phyloP scores from a whole-genome alignment of 495 filamentous ascomycete genomes.

The Niebla homalea region DNA sequence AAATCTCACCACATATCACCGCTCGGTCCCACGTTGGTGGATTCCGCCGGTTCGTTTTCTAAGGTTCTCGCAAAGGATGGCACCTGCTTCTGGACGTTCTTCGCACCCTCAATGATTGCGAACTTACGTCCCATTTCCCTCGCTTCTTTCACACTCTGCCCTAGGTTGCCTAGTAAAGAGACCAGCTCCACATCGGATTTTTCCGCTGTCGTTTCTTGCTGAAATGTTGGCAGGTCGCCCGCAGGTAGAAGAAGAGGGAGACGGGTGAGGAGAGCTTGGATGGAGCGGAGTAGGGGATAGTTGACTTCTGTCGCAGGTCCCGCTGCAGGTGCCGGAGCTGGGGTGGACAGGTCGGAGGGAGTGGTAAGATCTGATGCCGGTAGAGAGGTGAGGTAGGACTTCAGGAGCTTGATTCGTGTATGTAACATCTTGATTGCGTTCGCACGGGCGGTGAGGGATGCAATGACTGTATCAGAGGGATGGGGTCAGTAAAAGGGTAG shows the following conservation, averaged over 20 bases:
- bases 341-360: constrained; percentile 14
- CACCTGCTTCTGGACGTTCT: constrained; percentile 1
- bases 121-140: constrained; percentile 63
- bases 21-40: too few species aligned
- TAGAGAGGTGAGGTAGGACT: constrained; percentile 62
- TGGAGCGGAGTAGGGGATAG: constrained; percentile 49
- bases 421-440: constrained; percentile 91
- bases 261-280: constrained; percentile 50
- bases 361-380: constrained; percentile 45
- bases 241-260: constrained; percentile 46
- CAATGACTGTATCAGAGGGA: constrained; percentile 42
- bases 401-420: constrained; percentile 68
- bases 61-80: too few species aligned
- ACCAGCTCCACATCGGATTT: constrained; percentile 67
- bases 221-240: constrained; percentile 34
- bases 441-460: constrained; percentile 64
- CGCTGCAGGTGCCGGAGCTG: constrained; percentile 25
- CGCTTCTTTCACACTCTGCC: constrained; percentile 50
- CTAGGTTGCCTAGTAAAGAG: constrained; percentile 53
- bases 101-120: constrained; percentile 42
- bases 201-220: constrained; percentile 49
- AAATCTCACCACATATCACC: too few species aligned
- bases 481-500: constrained; percentile 6
- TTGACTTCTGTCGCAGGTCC: constrained; percentile 13
- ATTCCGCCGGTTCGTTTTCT: too few species aligned